Percentiles rank a stretch among this genome's conserved stretches.
phyloP scores from a whole-genome alignment of 306 rosid genomes.

The Cicer pinnatifidum region DNA sequence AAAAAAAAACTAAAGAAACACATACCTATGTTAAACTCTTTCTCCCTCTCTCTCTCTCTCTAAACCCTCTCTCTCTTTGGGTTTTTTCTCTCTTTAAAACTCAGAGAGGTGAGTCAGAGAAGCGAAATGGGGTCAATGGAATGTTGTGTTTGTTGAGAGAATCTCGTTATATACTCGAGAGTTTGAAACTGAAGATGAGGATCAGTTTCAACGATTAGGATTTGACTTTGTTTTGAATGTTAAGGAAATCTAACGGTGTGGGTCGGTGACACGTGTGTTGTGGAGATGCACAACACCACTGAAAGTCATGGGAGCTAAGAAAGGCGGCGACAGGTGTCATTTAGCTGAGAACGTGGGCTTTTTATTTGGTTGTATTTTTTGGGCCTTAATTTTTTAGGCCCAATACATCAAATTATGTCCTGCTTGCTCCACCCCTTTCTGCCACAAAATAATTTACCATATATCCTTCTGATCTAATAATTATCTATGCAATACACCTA shows the following conservation, averaged over 20 bases:
- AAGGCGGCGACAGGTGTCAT: constrained; percentile 33
- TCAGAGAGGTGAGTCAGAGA: constrained; percentile 43
- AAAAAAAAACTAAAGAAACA: neutral
- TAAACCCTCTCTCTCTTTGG: neutral
- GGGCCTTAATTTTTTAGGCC: neutral
- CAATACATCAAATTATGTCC: neutral
- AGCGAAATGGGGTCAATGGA: constrained; percentile 43
- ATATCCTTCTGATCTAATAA: too few species aligned
- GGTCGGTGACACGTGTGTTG: neutral
- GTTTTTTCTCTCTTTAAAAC: constrained; percentile 29
- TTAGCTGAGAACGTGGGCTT: neutral
- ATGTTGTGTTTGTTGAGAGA: constrained; percentile 22
- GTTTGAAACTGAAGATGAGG: constrained; percentile 27
- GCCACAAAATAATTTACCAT: too few species aligned
- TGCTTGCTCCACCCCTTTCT: too few species aligned
- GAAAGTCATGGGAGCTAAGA: constrained; percentile 8
- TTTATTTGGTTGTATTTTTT: neutral
- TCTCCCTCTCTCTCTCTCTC: neutral
- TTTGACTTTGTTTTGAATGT: neutral
- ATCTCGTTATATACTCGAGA: constrained; percentile 9
- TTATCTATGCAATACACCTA: too few species aligned
- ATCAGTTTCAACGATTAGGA: constrained; percentile 22
- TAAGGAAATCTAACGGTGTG: neutral
- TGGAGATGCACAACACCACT: neutral
- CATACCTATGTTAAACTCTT: neutral